A percentile compares a stretch with the other conserved stretches of the same genome.
These are phyloP conservation scores for Candida coquimbonensis DNA, from an alignment of 805 yeast genomes.

Conservation along the genomic window DNA sequence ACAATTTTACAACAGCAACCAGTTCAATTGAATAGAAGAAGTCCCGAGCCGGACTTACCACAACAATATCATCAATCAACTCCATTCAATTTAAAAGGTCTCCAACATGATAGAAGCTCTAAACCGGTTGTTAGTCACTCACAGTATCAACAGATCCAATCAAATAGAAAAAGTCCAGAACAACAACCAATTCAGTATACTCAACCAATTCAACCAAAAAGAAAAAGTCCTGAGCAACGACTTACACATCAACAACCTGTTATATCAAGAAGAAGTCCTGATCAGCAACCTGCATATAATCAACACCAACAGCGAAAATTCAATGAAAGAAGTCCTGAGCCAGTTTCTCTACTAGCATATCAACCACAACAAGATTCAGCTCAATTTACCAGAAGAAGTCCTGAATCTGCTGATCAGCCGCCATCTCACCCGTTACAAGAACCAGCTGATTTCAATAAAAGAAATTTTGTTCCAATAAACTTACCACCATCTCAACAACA, in stretches of 20 bases:
- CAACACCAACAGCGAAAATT: too few relatives aligned
- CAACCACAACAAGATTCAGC: not conserved
- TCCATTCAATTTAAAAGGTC: not conserved
- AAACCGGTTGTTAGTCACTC: not conserved
- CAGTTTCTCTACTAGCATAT: not conserved
- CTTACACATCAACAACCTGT: too few relatives aligned
- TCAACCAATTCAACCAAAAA: not conserved
- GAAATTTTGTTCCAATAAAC: not conserved
- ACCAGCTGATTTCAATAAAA: not conserved
- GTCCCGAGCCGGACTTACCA: not conserved
- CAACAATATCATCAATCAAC: not conserved
- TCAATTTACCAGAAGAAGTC: not conserved
- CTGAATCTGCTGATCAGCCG: not conserved
- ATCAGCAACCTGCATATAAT: too few relatives aligned
- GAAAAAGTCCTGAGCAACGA: not conserved
- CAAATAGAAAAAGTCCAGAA: constrained; percentile 1
- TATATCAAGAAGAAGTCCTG: too few relatives aligned
- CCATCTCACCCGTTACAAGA: not conserved
- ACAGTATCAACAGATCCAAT: not conserved
- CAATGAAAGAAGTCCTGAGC: not conserved
- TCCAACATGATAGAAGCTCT: not conserved
- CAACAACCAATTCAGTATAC: not conserved
- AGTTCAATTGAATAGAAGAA: not conserved
- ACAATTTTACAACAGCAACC: not conserved
- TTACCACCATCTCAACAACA: too few relatives aligned